phyloP scores from a whole-genome alignment of 2,329 filamentous ascomycete species.

The Diplodia corticola region DNA sequence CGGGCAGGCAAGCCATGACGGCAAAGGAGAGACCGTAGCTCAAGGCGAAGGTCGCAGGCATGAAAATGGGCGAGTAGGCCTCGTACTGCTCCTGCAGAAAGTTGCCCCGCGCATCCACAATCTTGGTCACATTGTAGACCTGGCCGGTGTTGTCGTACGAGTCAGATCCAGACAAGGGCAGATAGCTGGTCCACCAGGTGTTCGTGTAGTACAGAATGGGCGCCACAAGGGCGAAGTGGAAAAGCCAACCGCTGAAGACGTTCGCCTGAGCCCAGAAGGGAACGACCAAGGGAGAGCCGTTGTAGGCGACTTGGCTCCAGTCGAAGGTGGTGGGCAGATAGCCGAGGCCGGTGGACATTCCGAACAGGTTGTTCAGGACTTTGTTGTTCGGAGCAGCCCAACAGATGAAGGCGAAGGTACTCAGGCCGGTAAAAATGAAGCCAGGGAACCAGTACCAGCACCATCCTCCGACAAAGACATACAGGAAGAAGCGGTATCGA shows the following conservation, averaged over 20 bases:
- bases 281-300: slow-evolving; percentile 30
- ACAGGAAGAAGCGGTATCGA: slow-evolving; percentile 30
- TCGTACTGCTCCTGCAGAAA: slow-evolving; percentile 42
- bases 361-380: slow-evolving; percentile 34
- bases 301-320: slow-evolving; percentile 29
- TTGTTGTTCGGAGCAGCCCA: slow-evolving; percentile 33
- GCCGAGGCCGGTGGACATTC: slow-evolving; percentile 29
- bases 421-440: slow-evolving; percentile 28
- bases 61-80: slow-evolving; percentile 43
- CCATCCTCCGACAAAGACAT: slow-evolving; percentile 29
- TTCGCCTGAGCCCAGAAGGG: slow-evolving; percentile 43
- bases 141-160: slow-evolving; percentile 68
- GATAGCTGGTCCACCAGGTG: slow-evolving; percentile 44
- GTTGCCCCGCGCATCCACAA: slow-evolving; percentile 34
- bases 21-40: slow-evolving; percentile 42
- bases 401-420: slow-evolving; percentile 31
- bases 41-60: slow-evolving; percentile 40
- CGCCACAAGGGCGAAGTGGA: slow-evolving; percentile 36
- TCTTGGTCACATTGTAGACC: slow-evolving; percentile 60
- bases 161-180: slow-evolving; percentile 16
- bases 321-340: slow-evolving; percentile 32
- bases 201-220: slow-evolving; percentile 55
- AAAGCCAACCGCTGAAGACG: slow-evolving; percentile 46
- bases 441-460: slow-evolving; percentile 34
- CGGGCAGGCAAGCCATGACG: slow-evolving; percentile 35